Percentiles rank a stretch among this genome's conserved stretches.
Evolutionary conservation across 768 basidiomycete species (phyloP).

Genomic region (Termitomyces bulborhizus): DNA sequence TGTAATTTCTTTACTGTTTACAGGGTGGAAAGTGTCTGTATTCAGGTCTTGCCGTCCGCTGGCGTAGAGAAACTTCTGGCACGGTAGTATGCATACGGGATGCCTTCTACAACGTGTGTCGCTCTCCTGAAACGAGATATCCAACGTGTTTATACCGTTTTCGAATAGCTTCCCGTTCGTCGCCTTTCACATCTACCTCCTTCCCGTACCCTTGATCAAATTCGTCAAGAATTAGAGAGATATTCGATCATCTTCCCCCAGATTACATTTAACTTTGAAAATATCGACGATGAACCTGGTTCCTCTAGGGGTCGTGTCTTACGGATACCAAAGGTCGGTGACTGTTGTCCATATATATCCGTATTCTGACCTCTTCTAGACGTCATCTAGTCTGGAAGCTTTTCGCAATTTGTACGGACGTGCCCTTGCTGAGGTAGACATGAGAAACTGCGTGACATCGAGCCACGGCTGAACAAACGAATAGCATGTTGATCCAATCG

Average conservation of each 20-base stretch:
- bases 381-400: slow-evolving; percentile 50
- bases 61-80: slow-evolving; percentile 67
- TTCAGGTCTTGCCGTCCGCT: slow-evolving; percentile 65
- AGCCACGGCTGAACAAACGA: slow-evolving; percentile 1
- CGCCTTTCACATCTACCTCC: slow-evolving; percentile 62
- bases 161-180: slow-evolving; percentile 71
- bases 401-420: slow-evolving; percentile 76
- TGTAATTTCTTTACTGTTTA: not conserved
- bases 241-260: slow-evolving; percentile 69
- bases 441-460: not conserved
- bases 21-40: slow-evolving; percentile 68
- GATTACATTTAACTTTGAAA: slow-evolving; percentile 65
- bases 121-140: not conserved
- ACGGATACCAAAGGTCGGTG: slow-evolving; percentile 58
- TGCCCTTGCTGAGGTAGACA: slow-evolving; percentile 58
- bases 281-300: slow-evolving; percentile 32
- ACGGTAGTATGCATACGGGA: slow-evolving; percentile 84
- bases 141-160: not conserved
- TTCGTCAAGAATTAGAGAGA: slow-evolving; percentile 67
- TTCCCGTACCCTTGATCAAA: slow-evolving; percentile 53
- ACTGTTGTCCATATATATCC: not conserved
- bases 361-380: slow-evolving; percentile 34
- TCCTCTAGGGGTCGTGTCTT: slow-evolving; percentile 40
- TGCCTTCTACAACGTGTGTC: slow-evolving; percentile 80
- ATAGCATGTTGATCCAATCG: slow-evolving; percentile 67